Conservation (phyloP, 345 rosid species). For the Euphorbia pulcherrima region DNA sequence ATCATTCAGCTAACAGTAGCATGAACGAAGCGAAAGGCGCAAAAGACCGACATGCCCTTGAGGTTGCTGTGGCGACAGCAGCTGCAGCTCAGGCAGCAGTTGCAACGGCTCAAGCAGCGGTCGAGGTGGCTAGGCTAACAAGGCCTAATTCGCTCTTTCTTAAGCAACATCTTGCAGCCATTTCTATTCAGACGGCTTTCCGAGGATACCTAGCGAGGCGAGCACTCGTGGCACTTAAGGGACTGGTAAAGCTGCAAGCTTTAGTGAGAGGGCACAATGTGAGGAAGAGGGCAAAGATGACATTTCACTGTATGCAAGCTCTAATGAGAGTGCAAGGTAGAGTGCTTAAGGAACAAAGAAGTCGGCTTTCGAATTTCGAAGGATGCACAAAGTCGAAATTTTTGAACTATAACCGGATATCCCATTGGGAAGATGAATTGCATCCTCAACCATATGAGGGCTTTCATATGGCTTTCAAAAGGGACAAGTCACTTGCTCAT, state of each 20-base stretch:
- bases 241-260: slow-evolving; percentile 23
- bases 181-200: slow-evolving; percentile 18
- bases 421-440: slow-evolving; percentile 12
- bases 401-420: slow-evolving; percentile 8
- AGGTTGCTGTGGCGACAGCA: slow-evolving; percentile 22
- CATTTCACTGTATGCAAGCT: slow-evolving; percentile 20
- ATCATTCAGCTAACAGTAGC: slow-evolving; percentile 23
- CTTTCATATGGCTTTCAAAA: slow-evolving; percentile 15
- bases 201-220: slow-evolving; percentile 26
- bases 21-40: slow-evolving; percentile 21
- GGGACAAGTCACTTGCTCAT: slow-evolving; percentile 15
- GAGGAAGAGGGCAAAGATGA: slow-evolving; percentile 14
- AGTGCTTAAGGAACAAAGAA: slow-evolving; percentile 1
- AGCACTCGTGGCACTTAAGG: slow-evolving; percentile 16
- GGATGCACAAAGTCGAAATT: slow-evolving; percentile 6
- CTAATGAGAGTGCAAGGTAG: slow-evolving; percentile 17
- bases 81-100: slow-evolving; percentile 25
- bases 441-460: slow-evolving; percentile 35
- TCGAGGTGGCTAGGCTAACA: slow-evolving; percentile 16
- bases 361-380: slow-evolving; percentile 14
- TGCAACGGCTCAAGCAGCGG: slow-evolving; percentile 21
- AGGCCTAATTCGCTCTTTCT: slow-evolving; percentile 10
- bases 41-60: slow-evolving; percentile 18
- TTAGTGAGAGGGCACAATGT: slow-evolving; percentile 21
- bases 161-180: slow-evolving; percentile 17